phyloP scores from a whole-genome alignment of 768 basidiomycete genomes.

The Agrocybe chaxingu region DNA sequence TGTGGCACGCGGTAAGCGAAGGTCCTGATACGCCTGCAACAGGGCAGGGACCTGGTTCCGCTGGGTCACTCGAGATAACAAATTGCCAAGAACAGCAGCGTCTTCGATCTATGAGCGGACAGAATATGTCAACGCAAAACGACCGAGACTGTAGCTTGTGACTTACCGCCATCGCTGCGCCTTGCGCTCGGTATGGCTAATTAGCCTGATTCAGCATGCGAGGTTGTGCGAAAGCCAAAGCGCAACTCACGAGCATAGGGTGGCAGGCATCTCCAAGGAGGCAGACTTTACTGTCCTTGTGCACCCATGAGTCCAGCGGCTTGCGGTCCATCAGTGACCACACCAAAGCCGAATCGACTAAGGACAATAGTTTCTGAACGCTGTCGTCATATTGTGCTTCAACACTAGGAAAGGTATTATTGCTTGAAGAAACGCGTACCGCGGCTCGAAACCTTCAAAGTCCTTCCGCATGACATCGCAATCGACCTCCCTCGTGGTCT shows the following conservation, averaged over 20 bases:
- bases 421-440: constrained; percentile 22
- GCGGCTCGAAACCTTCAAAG: constrained; percentile 46
- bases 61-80: constrained; percentile 44
- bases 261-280: constrained; percentile 54
- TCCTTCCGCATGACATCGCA: constrained; percentile 46
- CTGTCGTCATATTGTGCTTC: constrained; percentile 17
- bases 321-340: constrained; percentile 48
- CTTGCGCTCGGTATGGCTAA: constrained; percentile 51
- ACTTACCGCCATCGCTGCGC: constrained; percentile 46
- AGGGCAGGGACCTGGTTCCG: constrained; percentile 37
- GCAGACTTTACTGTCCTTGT: constrained; percentile 36
- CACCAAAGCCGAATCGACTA: constrained; percentile 41
- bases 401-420: neutral
- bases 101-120: constrained; percentile 19
- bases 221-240: neutral
- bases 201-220: neutral
- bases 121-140: neutral
- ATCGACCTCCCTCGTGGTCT: constrained; percentile 39
- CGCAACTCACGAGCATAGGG: constrained; percentile 28
- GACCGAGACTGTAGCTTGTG: neutral
- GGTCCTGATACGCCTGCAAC: constrained; percentile 47
- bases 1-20: constrained; percentile 48
- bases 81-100: constrained; percentile 38
- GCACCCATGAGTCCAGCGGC: constrained; percentile 46
- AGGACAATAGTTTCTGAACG: constrained; percentile 39